Conservation (phyloP, 1,139 yeast genomes). For the Geotrichum phurueaensis region DNA sequence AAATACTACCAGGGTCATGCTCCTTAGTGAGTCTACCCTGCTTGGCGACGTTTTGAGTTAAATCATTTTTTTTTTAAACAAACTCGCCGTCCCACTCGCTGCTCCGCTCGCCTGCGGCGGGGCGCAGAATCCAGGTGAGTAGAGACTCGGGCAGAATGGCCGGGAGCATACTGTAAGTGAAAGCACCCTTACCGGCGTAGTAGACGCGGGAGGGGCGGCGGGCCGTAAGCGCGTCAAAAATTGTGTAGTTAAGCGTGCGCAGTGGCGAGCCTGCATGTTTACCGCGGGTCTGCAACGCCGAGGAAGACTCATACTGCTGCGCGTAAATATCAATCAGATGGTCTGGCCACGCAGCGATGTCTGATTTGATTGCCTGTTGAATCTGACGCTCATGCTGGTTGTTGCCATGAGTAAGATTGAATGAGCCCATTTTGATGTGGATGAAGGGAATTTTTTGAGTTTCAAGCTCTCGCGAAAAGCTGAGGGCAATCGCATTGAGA, state of each 20-base stretch:
- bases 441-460: conserved; percentile 31
- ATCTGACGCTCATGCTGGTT: conserved; percentile 30
- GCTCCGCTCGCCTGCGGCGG: conserved; percentile 11
- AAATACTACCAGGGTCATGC: too few species aligned
- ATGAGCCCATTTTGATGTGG: conserved; percentile 38
- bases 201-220: conserved; percentile 33
- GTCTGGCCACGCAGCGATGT: conserved; percentile 40
- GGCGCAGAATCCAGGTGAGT: conserved; percentile 34
- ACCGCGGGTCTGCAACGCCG: conserved; percentile 31
- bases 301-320: conserved; percentile 31
- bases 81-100: not conserved
- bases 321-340: conserved; percentile 36
- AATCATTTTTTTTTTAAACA: not conserved
- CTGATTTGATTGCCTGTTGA: conserved; percentile 35
- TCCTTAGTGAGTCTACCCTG: too few species aligned
- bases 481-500: conserved; percentile 35
- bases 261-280: conserved; percentile 33
- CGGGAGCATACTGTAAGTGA: conserved; percentile 34
- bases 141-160: conserved; percentile 33
- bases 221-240: conserved; percentile 34
- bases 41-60: too few species aligned
- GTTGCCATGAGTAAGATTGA: conserved; percentile 33
- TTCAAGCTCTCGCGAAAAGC: conserved; percentile 37
- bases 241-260: conserved; percentile 32
- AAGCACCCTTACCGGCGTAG: conserved; percentile 38